Percentiles rank a stretch among this genome's conserved stretches.
Evolutionary conservation across 306 rosid genomes (phyloP).

Genomic region (Quercus berberidifolia): DNA sequence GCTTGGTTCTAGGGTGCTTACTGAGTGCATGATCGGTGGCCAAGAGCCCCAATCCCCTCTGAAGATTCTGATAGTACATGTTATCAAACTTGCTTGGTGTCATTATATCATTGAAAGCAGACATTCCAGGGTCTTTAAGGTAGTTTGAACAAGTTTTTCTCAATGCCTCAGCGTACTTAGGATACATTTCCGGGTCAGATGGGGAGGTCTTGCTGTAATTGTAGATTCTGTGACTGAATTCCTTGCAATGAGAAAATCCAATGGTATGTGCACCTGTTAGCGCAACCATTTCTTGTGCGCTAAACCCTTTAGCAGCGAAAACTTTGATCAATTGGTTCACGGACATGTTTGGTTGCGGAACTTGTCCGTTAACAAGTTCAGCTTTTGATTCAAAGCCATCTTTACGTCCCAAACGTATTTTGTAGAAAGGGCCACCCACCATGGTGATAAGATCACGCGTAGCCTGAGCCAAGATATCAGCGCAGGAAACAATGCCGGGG

Average conservation of each 20-base stretch:
- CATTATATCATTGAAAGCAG: constrained; percentile 51
- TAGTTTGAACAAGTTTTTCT: constrained; percentile 38
- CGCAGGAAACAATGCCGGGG: constrained; percentile 52
- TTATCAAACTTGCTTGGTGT: constrained; percentile 55
- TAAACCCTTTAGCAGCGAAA: constrained; percentile 34
- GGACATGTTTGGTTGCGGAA: constrained; percentile 29
- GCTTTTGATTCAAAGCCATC: constrained; percentile 38
- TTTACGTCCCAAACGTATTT: constrained; percentile 38
- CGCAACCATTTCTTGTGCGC: constrained; percentile 46
- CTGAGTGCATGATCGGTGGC: constrained; percentile 29
- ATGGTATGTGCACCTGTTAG: constrained; percentile 48
- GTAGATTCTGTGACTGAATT: constrained; percentile 40
- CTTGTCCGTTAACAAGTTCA: constrained; percentile 20
- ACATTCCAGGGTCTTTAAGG: constrained; percentile 26
- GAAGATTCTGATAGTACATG: constrained; percentile 39
- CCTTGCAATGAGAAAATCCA: constrained; percentile 55
- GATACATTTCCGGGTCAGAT: constrained; percentile 47
- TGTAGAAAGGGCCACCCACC: constrained; percentile 51
- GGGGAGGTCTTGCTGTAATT: constrained; percentile 18
- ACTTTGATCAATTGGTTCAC: constrained; percentile 29
- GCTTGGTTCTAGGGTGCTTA: constrained; percentile 40
- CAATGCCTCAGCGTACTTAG: constrained; percentile 37
- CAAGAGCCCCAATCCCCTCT: constrained; percentile 42
- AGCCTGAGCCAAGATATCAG: constrained; percentile 47
- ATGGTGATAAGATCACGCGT: constrained; percentile 44